Conservation (phyloP, 805 yeast species). For the Kluyveromyces wickerhamii region DNA sequence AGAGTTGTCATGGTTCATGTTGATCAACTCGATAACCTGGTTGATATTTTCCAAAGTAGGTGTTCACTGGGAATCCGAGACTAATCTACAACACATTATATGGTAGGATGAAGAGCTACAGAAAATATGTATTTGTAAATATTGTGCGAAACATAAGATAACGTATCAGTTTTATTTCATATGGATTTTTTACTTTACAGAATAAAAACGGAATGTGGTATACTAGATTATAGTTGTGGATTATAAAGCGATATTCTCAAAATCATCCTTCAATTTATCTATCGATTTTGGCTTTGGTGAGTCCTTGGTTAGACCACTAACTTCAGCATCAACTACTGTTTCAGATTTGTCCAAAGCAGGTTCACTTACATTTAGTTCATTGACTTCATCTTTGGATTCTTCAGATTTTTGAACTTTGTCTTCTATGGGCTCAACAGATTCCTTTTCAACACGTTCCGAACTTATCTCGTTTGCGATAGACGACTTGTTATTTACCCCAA, state of each 20-base stretch:
- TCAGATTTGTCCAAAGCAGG: not conserved
- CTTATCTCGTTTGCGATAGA: not conserved
- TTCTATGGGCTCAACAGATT: not conserved
- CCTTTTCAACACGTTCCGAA: not conserved
- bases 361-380: not conserved
- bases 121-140: not conserved
- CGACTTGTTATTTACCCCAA: too few species aligned
- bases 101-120: conserved; percentile 47
- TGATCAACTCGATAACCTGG: conserved; percentile 46
- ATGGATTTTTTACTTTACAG: too few species aligned
- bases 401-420: not conserved
- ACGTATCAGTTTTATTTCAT: too few species aligned
- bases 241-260: conserved; percentile 27
- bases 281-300: conserved; percentile 6
- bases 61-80: conserved; percentile 62
- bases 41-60: conserved; percentile 51
- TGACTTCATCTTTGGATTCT: not conserved
- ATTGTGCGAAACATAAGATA: too few species aligned
- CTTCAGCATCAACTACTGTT: not conserved
- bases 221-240: too few species aligned
- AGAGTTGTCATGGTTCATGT: conserved; percentile 58
- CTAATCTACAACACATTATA: conserved; percentile 65
- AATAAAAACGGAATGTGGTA: too few species aligned
- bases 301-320: too few species aligned
- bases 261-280: conserved; percentile 17